phyloP scores from a whole-genome alignment of 2,329 filamentous ascomycete species.

The Hymenoscyphus repandus region DNA sequence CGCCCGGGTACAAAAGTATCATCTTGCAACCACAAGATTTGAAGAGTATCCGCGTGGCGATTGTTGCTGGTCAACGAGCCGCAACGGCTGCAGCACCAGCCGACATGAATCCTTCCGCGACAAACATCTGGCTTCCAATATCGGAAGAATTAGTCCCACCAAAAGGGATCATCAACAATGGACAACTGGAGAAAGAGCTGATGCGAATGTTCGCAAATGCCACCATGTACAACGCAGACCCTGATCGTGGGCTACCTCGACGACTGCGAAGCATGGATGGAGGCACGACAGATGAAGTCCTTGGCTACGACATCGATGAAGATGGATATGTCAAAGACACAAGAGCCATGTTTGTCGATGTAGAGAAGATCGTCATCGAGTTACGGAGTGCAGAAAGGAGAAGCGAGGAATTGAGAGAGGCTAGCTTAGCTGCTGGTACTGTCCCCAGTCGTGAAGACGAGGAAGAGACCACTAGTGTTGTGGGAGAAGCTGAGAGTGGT shows the following conservation, averaged over 20 bases:
- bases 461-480: constrained; percentile 24
- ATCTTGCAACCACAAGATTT: constrained; percentile 73
- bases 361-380: constrained; percentile 49
- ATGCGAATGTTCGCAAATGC: constrained; percentile 98
- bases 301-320: constrained; percentile 65
- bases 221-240: constrained; percentile 95
- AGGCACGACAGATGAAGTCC: constrained; percentile 34
- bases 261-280: constrained; percentile 36
- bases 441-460: constrained; percentile 20
- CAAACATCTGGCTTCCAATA: constrained; percentile 60
- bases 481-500: constrained; percentile 13
- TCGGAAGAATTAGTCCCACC: constrained; percentile 77
- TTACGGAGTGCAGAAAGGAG: constrained; percentile 28
- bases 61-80: constrained; percentile 65
- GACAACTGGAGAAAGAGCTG: constrained; percentile 86
- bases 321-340: constrained; percentile 85
- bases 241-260: constrained; percentile 57
- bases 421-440: constrained; percentile 10
- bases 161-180: constrained; percentile 85
- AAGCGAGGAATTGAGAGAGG: constrained; percentile 25
- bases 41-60: constrained; percentile 70
- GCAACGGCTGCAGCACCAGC: constrained; percentile 59
- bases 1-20: constrained; percentile 69
- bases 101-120: constrained; percentile 47
- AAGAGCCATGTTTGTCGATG: constrained; percentile 81